Evolutionary conservation across 768 basidiomycete species (phyloP), one percentile per base, ranked within the genome.

Genomic region (Xanthoconium stramineum): DNA sequence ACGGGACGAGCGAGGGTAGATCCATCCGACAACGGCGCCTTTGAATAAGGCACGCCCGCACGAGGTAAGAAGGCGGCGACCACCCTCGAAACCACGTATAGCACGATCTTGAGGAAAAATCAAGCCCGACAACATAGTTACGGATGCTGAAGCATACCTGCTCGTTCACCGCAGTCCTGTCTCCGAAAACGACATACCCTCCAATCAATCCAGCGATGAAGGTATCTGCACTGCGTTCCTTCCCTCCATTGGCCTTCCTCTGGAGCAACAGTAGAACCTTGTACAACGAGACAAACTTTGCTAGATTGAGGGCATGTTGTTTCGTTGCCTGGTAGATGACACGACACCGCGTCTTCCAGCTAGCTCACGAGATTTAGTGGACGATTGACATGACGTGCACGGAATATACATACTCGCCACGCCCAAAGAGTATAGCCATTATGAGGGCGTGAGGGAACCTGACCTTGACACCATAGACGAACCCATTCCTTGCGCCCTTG

Each of bases 371-470:
- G 47, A 24, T 50, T 61, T 20, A 62, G 52, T 30, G 55, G 51
- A 53, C 59, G 48, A 29, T 36, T 39, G 45, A 47, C 33, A 19
- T 35, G 38, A 47, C 6, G 24, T 15, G 37, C 37, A 43, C 14
- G 35, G 20, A 50, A 50, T 29, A 11, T 6, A 83, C 92, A 71
- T 63, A 97, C 93, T 90, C 83, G 76, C 94, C 94, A 47, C 88
- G 82, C 33, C 94, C 93, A 66, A 98, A 98, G 40, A 98, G 77
- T 57, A 97, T 82, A 24, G 94, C 89, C 95, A 98, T 98, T 48
- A 98, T 88, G 30, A 98, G 76, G 1, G 96, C 96, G 80, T 98
- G 96, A 38, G 96, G 96, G 65, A 96, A 95, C 42, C 94, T 78
- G 59, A 96, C 88, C 74, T 94, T 93, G 63, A 88, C 89, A 37